These are phyloP conservation scores for Xylariaceae sp. DNA, from an alignment of 2,329 filamentous ascomycete genomes.

Conservation along the genomic window DNA sequence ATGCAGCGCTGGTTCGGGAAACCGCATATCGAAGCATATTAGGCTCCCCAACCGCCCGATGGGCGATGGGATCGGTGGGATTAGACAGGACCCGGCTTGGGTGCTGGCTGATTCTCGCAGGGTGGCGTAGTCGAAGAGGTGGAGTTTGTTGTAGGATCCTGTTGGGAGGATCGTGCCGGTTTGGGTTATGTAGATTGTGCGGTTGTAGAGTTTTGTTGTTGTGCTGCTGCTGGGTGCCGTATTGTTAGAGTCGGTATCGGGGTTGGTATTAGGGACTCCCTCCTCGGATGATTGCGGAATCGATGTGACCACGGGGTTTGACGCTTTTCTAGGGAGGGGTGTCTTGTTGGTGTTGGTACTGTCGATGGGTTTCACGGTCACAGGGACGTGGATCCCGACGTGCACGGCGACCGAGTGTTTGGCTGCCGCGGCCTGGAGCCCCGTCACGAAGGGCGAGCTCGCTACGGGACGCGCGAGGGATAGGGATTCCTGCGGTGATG, in stretches of 20 bases:
- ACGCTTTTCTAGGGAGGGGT: conserved; percentile 33
- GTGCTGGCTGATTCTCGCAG: conserved; percentile 65
- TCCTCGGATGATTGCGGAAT: conserved; percentile 20
- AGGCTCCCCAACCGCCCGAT: conserved; percentile 78
- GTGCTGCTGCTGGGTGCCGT: neutral
- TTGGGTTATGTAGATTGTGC: conserved; percentile 58
- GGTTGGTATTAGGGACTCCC: neutral
- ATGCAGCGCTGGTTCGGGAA: conserved; percentile 75
- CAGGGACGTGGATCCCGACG: conserved; percentile 85
- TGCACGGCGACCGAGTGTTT: conserved; percentile 73
- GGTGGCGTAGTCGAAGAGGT: conserved; percentile 77
- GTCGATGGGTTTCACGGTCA: conserved; percentile 46
- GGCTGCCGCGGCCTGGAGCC: conserved; percentile 73
- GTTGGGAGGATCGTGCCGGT: conserved; percentile 51
- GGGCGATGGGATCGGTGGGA: conserved; percentile 73
- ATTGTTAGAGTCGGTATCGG: neutral
- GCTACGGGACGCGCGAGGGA: conserved; percentile 72
- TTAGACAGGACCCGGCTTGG: conserved; percentile 69
- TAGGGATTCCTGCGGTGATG: conserved; percentile 70
- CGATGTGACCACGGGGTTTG: conserved; percentile 32
- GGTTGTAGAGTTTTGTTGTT: conserved; percentile 55
- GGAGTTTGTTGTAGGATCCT: conserved; percentile 80
- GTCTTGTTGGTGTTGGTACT: neutral
- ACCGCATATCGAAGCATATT: conserved; percentile 92
- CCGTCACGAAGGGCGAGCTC: conserved; percentile 75